Conservation (phyloP, 768 basidiomycete species). For the Russula olivacea region DNA sequence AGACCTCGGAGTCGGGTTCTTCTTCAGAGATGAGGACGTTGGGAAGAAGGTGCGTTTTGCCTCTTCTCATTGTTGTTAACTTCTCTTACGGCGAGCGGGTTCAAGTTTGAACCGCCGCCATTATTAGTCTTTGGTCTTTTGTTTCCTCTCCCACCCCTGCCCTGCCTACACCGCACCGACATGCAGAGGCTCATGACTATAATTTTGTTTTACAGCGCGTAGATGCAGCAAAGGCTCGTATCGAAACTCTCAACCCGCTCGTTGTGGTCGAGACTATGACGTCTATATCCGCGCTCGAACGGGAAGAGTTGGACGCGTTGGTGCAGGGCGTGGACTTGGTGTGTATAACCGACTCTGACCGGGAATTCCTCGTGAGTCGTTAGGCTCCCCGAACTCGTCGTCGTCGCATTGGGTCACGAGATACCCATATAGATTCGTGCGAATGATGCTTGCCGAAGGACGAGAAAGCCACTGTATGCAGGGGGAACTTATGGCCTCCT, state of each 20-base stretch:
- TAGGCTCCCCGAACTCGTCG: neutral
- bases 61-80: neutral
- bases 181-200: slow-evolving; percentile 35
- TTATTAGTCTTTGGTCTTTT: neutral
- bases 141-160: neutral
- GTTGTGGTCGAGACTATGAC: slow-evolving; percentile 72
- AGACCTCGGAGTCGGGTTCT: slow-evolving; percentile 89
- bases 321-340: slow-evolving; percentile 73
- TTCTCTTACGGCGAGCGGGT: neutral
- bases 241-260: slow-evolving; percentile 88
- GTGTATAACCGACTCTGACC: slow-evolving; percentile 76
- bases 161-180: neutral
- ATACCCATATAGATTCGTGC: slow-evolving; percentile 52
- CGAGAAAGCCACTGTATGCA: slow-evolving; percentile 79
- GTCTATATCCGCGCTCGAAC: slow-evolving; percentile 42
- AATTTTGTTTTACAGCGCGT: slow-evolving; percentile 54
- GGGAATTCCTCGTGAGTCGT: slow-evolving; percentile 60
- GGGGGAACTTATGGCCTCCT: slow-evolving; percentile 86
- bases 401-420: slow-evolving; percentile 13
- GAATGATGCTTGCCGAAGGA: slow-evolving; percentile 72
- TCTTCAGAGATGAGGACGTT: slow-evolving; percentile 90
- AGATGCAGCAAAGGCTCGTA: slow-evolving; percentile 74
- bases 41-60: slow-evolving; percentile 64
- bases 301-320: slow-evolving; percentile 50
- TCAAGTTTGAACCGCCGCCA: neutral